Evolutionary conservation across 345 rosid species (phyloP).

Genomic region (Cardamine resedifolia): DNA sequence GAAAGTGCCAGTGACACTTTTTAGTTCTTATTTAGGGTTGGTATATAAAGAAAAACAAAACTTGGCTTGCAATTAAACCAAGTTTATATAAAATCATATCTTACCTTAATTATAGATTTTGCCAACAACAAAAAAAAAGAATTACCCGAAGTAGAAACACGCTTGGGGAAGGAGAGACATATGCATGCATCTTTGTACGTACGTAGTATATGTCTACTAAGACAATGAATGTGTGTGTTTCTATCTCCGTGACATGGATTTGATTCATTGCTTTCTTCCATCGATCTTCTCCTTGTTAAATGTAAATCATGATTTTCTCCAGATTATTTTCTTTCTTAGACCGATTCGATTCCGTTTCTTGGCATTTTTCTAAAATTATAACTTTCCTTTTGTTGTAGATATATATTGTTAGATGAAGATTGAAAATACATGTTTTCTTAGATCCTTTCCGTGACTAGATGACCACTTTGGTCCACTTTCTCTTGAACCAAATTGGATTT

Average conservation of each 20-base stretch:
- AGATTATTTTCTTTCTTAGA: neutral
- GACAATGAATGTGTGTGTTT: no score
- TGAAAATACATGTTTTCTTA: neutral
- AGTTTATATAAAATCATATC: neutral
- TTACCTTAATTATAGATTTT: neutral
- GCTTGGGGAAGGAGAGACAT: neutral
- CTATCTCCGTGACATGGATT: neutral
- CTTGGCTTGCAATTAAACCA: neutral
- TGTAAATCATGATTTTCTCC: neutral
- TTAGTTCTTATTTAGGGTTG: no score
- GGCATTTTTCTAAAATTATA: neutral
- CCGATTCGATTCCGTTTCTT: neutral
- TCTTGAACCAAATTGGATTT: neutral
- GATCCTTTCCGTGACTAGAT: neutral
- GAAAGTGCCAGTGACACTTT: neutral
- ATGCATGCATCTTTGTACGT: neutral
- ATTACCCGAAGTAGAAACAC: neutral
- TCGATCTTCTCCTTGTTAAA: neutral
- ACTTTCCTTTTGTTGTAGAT: neutral
- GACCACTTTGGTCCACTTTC: no score
- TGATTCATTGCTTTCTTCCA: neutral
- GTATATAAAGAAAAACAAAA: neutral
- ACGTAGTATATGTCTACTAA: no score
- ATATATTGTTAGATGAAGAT: neutral
- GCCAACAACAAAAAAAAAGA: neutral